Conservation (phyloP, 352 stramenopile species). For the Globisporangium emineosum region DNA sequence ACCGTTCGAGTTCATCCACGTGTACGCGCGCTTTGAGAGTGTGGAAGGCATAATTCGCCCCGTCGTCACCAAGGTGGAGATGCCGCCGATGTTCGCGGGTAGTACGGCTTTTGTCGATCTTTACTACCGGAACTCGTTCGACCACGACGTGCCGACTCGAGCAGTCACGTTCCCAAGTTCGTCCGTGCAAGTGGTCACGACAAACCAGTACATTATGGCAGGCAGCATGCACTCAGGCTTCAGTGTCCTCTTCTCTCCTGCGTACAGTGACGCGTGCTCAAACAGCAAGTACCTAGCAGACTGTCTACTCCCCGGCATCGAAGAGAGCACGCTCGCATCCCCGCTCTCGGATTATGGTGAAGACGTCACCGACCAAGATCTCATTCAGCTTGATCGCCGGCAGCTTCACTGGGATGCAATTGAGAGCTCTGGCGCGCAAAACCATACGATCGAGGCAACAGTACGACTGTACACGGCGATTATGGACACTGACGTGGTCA, state of each 20-base stretch:
- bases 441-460: slow-evolving; percentile 15
- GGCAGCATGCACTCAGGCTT: background rate
- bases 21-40: slow-evolving; percentile 28
- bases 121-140: slow-evolving; percentile 42
- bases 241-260: slow-evolving; percentile 30
- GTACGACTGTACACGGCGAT: slow-evolving; percentile 38
- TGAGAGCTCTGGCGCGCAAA: background rate
- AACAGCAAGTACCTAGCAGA: slow-evolving; percentile 31
- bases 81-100: slow-evolving; percentile 40
- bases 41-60: slow-evolving; percentile 34
- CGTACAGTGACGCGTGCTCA: slow-evolving; percentile 25
- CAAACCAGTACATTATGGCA: slow-evolving; percentile 1
- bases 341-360: slow-evolving; percentile 39
- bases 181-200: slow-evolving; percentile 7
- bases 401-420: slow-evolving; percentile 26
- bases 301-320: slow-evolving; percentile 27
- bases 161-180: slow-evolving; percentile 10
- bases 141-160: slow-evolving; percentile 26
- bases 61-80: slow-evolving; percentile 21
- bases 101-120: slow-evolving; percentile 28
- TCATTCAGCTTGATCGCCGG: slow-evolving; percentile 31
- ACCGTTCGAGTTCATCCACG: slow-evolving; percentile 33
- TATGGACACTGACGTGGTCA: slow-evolving; percentile 29
- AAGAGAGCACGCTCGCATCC: background rate
- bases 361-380: slow-evolving; percentile 27